These are phyloP conservation scores for Exophiala sp. DNA, from an alignment of 2,329 filamentous ascomycete genomes.

Conservation along the genomic window DNA sequence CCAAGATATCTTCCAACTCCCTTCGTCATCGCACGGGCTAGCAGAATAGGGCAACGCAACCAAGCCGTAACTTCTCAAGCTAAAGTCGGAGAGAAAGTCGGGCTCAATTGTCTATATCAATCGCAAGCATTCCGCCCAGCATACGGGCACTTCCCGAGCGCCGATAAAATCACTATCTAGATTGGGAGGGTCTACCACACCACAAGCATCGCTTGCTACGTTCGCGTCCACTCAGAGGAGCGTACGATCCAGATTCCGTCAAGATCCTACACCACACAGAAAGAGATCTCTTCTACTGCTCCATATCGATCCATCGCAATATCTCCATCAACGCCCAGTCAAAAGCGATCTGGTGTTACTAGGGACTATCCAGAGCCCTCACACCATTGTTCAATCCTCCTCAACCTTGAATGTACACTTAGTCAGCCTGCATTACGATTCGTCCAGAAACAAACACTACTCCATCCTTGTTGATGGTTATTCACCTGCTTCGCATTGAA, in stretches of 20 bases:
- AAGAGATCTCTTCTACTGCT: too few relatives aligned
- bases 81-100: neutral
- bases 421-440: neutral
- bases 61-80: neutral
- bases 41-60: neutral
- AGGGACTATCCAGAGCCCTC: too few relatives aligned
- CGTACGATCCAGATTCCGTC: neutral
- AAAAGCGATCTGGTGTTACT: too few relatives aligned
- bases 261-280: too few relatives aligned
- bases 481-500: too few relatives aligned
- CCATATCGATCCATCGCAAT: too few relatives aligned
- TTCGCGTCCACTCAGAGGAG: neutral
- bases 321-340: too few relatives aligned
- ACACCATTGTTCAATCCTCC: too few relatives aligned
- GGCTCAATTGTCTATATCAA: neutral
- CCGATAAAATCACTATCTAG: too few relatives aligned
- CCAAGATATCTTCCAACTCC: neutral
- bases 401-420: too few relatives aligned
- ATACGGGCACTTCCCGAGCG: too few relatives aligned
- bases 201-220: neutral
- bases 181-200: neutral
- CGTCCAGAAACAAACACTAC: neutral
- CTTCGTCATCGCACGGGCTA: neutral
- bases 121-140: neutral
- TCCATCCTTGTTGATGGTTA: neutral